Evolutionary conservation across 2,329 filamentous ascomycete species (phyloP).

Genomic region (Fusarium sp.): DNA sequence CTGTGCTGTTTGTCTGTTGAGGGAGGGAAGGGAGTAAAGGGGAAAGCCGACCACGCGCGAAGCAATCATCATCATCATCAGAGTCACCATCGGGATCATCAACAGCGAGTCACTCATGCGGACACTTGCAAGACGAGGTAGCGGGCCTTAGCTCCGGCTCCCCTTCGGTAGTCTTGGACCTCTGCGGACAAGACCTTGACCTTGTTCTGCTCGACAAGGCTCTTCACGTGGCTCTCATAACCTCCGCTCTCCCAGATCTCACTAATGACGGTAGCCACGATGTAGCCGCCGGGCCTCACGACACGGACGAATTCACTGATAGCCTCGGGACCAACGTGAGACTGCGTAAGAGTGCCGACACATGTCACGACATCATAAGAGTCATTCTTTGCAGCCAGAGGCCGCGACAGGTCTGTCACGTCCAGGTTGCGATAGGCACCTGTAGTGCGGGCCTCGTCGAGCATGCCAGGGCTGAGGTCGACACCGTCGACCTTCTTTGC

Average conservation of each 20-base stretch:
- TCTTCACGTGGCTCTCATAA: constrained; percentile 59
- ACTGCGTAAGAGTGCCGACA: constrained; percentile 67
- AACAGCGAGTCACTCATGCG: constrained; percentile 20
- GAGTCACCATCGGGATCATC: constrained; percentile 18
- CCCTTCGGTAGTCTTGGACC: constrained; percentile 51
- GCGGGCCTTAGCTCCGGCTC: constrained; percentile 49
- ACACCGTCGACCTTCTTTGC: constrained; percentile 64
- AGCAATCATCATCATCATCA: constrained; percentile 24
- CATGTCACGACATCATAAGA: constrained; percentile 65
- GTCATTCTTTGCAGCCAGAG: constrained; percentile 55
- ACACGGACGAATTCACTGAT: constrained; percentile 64
- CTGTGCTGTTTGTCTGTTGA: constrained; percentile 21
- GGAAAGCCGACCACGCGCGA: constrained; percentile 12
- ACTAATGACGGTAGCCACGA: constrained; percentile 65
- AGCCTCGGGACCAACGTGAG: constrained; percentile 65
- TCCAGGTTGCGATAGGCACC: constrained; percentile 61
- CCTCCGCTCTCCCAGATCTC: constrained; percentile 63
- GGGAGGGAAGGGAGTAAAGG: background rate
- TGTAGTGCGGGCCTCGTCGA: constrained; percentile 62
- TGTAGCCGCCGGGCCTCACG: constrained; percentile 59
- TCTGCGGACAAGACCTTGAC: constrained; percentile 48
- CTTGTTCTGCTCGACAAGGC: constrained; percentile 45
- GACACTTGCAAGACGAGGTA: constrained; percentile 50
- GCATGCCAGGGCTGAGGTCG: constrained; percentile 66
- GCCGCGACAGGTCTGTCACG: constrained; percentile 60